Evolutionary conservation across 2,329 filamentous ascomycete species (phyloP), one percentile per base, ranked within the genome.

Genomic region (Cercospora sp.): DNA sequence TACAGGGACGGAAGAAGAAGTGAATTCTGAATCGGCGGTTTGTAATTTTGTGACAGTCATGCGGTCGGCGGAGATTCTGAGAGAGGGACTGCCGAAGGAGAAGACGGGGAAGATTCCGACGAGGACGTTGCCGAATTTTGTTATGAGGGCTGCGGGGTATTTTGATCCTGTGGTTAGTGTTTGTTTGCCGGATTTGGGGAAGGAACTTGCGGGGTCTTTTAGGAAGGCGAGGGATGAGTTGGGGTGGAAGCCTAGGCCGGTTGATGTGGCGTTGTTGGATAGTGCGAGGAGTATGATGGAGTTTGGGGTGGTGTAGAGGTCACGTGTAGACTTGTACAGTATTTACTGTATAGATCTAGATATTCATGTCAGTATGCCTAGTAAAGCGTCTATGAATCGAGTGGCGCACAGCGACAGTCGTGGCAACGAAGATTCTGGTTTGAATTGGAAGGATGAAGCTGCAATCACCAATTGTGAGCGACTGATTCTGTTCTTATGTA

Each of bases 151-250:
- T n/a, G 69, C 69, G 6, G 66, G 67, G 1, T 71, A 69, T 42
- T 71, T 71, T 45, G 69, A 71, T 60, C 69, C 69, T 18, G 69
- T 71, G 3, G 69, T 71, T 9, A 61, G 63, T 10, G 63, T 71
- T n/a, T 71, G 69, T 59, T 33, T 71, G 48, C 69, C 69, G 23
- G 69, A 71, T 63, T 42, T 71, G 10, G 69, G 69, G 10, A 71
- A 71, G 28, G 69, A 71, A 33, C 20, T 71, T 12, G 67, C 69
- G n/a, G 69, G 67, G 3, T 63, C 45, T n/a, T 68, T 69, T 62
- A 66, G 42, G 31, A 71, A 70, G 45, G 67, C 69, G 36, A 68
- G 63, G 51, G 48, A 23, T 20, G 69, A 71, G 9, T 62, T 71
- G 63, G 63, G 58, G 5, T 71, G 69, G 69, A 31, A 67, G 36